Evolutionary conservation across 495 filamentous ascomycete genomes (phyloP), one percentile per base, ranked within the genome.

Genomic region (Hyaloscypha finlandica): DNA sequence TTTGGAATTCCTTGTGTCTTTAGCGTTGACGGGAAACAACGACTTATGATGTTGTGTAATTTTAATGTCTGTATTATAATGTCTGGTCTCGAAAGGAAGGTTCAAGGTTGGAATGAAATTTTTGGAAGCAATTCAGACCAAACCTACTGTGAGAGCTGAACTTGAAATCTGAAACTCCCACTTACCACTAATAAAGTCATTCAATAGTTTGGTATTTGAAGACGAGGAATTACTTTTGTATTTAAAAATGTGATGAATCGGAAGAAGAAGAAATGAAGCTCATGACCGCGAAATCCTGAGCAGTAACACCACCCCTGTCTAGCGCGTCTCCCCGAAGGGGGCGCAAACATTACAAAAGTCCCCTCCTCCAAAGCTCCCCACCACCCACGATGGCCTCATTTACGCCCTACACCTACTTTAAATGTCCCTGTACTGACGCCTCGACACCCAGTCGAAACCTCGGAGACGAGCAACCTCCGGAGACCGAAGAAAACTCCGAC

Each of bases 331-430:
- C 64, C 52, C 56, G 55, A 64, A 63, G n/a, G 39, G n/a, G 3
- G 31, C 56, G 61, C 62, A 29, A 29, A 29, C 33, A 9, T 55
- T 53, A 0, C 3, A 56, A 56, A 56, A 56, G 9, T 55, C 33
- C 56, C 59, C 37, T 6, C 60, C 48, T 39, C 45, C 22, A 20
- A 5, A 67, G 25, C 51, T 57, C 30, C 59, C 48, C 19, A 8
- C 11, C 25, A 25, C 31, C 58, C 58, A 61, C 14, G 29, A 95
- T 94, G 92, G 86, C 90, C 32, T 84, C 87, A 37, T 83, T 88
- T 35, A 93, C 90, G 70, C 95, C 95, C 16, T 97, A 96, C 80
- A 92, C 91, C 42, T 94, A 90, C 78, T 92, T 97, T 72, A 90
- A 92, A 70, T 99, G 95, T 75, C 92, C 94, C 54, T 99, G 95